phyloP scores from a whole-genome alignment of 78 protist species.

The Chrysochromulina parva region DNA sequence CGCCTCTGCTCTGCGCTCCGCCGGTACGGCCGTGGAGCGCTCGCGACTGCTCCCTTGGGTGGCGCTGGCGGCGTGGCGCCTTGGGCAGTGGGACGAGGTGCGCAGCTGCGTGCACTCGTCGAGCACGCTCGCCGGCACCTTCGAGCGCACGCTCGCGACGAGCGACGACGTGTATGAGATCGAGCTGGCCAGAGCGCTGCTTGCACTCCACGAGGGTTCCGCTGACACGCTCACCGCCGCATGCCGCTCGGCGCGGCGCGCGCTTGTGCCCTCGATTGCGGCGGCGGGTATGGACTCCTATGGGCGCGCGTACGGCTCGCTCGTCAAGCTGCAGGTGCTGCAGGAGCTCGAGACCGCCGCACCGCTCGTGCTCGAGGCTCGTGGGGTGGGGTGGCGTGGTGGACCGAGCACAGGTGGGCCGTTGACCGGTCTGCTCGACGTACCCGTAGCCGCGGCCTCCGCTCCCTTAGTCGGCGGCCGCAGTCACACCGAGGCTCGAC shows the following conservation, averaged over 20 bases:
- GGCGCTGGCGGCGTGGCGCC: slow-evolving; percentile 63
- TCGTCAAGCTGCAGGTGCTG: slow-evolving; percentile 71
- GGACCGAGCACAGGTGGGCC: too few relatives aligned
- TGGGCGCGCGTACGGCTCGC: slow-evolving; percentile 60
- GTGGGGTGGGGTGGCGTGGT: too few relatives aligned
- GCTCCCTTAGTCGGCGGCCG: too few relatives aligned
- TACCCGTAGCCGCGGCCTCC: too few relatives aligned
- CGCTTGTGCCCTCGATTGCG: slow-evolving; percentile 24
- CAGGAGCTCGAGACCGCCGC: slow-evolving; percentile 70
- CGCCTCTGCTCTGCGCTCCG: too few relatives aligned
- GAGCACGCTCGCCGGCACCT: background rate
- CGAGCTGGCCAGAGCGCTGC: background rate
- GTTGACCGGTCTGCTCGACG: too few relatives aligned
- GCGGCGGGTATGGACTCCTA: slow-evolving; percentile 71
- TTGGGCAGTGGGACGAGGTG: slow-evolving; percentile 50
- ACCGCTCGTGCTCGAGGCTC: background rate
- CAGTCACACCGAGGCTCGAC: too few relatives aligned
- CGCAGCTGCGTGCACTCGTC: background rate
- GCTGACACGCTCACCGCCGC: too few relatives aligned
- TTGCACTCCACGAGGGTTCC: background rate
- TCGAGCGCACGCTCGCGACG: background rate
- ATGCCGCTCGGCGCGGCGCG: background rate
- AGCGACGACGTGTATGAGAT: background rate
- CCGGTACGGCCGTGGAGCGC: background rate
- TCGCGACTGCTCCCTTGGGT: background rate